Percentiles rank a stretch among this genome's conserved stretches.
These are phyloP conservation scores for Umbelopsis ramanniana DNA, from an alignment of 192 early-diverging fungal genomes.

Conservation along the genomic window DNA sequence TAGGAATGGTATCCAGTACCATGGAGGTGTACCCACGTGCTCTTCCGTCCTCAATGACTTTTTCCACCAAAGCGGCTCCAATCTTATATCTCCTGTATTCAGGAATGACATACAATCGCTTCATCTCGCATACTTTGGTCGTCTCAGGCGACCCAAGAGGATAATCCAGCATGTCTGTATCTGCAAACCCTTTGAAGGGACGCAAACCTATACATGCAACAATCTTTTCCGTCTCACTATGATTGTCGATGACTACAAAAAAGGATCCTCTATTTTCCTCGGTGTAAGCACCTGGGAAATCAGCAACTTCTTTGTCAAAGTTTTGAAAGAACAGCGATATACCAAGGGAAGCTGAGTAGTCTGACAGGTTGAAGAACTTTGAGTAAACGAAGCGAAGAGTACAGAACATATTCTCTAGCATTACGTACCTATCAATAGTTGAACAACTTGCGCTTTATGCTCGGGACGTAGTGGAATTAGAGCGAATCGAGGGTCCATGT, in stretches of 20 bases:
- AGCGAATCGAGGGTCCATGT: neutral
- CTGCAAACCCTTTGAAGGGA: conserved; percentile 14
- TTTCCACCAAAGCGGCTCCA: neutral
- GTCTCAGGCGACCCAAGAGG: neutral
- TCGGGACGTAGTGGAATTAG: neutral
- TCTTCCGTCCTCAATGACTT: neutral
- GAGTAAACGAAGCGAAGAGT: neutral
- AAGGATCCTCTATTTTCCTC: neutral
- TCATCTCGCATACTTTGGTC: conserved; percentile 12
- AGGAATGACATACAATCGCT: conserved; percentile 6
- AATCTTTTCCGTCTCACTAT: neutral
- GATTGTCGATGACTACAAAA: neutral
- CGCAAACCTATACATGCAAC: conserved; percentile 9
- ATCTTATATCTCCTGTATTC: neutral
- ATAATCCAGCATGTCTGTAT: neutral
- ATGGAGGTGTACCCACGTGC: conserved; percentile 1
- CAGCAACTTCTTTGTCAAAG: conserved; percentile 12
- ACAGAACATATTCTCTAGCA: neutral
- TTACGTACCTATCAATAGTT: neutral
- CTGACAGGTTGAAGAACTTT: neutral
- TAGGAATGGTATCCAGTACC: conserved; percentile 4
- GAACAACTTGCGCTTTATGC: conserved; percentile 4
- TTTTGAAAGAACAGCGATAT: conserved; percentile 1
- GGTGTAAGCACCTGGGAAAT: conserved; percentile 9
- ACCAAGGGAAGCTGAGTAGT: neutral